Base-by-base conservation (phyloP, 805 yeast genomes). In the Candida loeiensis region DNA sequence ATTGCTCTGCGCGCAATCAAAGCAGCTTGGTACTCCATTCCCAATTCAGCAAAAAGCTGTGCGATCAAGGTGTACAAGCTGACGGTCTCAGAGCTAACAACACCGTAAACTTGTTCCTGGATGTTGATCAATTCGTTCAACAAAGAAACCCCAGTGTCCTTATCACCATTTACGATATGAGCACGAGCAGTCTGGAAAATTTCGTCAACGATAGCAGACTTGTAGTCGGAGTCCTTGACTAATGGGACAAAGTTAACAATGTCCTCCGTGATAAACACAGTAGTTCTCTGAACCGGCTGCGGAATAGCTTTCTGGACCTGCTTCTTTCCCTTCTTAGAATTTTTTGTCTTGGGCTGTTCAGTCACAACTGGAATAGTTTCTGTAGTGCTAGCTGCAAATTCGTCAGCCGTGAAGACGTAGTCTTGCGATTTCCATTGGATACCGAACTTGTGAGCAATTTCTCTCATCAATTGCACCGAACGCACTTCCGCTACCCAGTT, bases 71-170 rank as follows among this genome's bases (percentile, higher is more conserved):
- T 65, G 54, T 82, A 83, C 25, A 80, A 80, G 37, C 76, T 76
- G 11, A 91, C 88, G 20, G 90, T 85, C 50, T 82, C 88, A 6
- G 83, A 75, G 54, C 90, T 93, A 21, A 91, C 74, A 19, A 73
- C 58, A 21, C 98, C 96, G 51, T 85, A 85, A 21, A 87, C 79
- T 56, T 88, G 95, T 58, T 89, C 95, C 47, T 79, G 78, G 40
- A 88, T 71, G 6, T 82, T 64, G 25, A 86, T 65, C 20, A 93
- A 72, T 59, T 91, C 96, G 21, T 72, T 63, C 49, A 90, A 64
- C 39, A 85, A 71, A 24, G 76, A 71, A 43, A 82, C 56, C 8
- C 90, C 95, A 19, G 77, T 66, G 6, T 76, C 77, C 45, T 53
- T 61, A 24, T 70, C 73, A 22, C 72, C 73, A 20, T 58, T 61